phyloP scores from a whole-genome alignment of 192 early-diverging fungal species.

The Mortierella claussenii region DNA sequence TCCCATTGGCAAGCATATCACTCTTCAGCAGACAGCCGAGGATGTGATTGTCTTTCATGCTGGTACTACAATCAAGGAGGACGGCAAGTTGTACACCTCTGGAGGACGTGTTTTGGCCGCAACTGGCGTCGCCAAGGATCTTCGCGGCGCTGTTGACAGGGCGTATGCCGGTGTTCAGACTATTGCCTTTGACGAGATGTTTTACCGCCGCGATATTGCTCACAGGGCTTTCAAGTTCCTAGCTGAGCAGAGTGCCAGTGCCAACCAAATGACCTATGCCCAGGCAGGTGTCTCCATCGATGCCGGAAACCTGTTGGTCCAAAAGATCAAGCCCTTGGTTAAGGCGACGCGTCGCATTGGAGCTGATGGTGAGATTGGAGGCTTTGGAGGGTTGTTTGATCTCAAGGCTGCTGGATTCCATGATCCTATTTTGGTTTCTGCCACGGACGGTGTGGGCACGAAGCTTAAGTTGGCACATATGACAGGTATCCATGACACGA shows the following conservation, averaged over 20 bases:
- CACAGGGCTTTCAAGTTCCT: constrained; percentile 65
- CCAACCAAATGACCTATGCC: constrained; percentile 84
- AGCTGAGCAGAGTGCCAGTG: constrained; percentile 34
- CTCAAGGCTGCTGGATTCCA: constrained; percentile 91
- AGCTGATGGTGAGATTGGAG: constrained; percentile 96
- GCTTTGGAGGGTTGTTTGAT: constrained; percentile 98
- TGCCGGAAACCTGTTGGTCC: constrained; percentile 94
- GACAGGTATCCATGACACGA: constrained; percentile 88
- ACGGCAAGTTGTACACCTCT: constrained; percentile 76
- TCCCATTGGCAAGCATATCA: constrained; percentile 82
- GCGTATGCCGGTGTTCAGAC: constrained; percentile 76
- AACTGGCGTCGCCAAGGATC: constrained; percentile 79
- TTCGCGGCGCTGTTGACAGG: constrained; percentile 81
- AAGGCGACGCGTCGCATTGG: constrained; percentile 94
- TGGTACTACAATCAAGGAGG: constrained; percentile 73
- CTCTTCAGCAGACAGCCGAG: constrained; percentile 60
- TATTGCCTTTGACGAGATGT: constrained; percentile 88
- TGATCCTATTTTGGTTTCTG: constrained; percentile 96
- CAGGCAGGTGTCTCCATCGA: constrained; percentile 97
- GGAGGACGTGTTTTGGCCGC: constrained; percentile 97
- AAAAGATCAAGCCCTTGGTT: constrained; percentile 95
- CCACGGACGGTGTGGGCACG: constrained; percentile 99
- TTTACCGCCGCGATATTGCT: constrained; percentile 95
- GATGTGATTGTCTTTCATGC: constrained; percentile 87
- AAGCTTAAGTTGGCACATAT: constrained; percentile 97